Evolutionary conservation across 371 early-diverging fungal genomes (phyloP).

Genomic region (Mucor plumbeus): DNA sequence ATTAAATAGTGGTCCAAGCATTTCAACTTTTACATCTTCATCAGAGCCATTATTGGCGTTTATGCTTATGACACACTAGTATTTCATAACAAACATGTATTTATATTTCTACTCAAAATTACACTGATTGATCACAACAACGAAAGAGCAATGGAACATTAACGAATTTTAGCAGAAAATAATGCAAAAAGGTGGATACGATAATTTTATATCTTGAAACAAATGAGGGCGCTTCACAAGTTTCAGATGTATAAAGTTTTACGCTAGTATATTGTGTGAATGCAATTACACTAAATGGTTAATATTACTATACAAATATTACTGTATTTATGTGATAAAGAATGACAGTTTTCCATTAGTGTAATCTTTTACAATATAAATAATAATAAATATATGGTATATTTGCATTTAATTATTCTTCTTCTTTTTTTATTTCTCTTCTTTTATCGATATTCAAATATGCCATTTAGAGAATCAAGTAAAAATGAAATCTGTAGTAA

Average conservation of each 20-base stretch:
- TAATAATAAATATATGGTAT: neutral
- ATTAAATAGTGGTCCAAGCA: neutral
- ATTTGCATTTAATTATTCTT: neutral
- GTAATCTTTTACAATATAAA: neutral
- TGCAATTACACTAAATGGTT: neutral
- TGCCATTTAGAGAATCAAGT: slow-evolving; percentile 2
- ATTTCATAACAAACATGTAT: neutral
- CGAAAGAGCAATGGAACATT: neutral
- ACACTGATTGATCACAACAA: neutral
- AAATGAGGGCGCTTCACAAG: neutral
- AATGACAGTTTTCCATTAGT: neutral
- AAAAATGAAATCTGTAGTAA: slow-evolving; percentile 4
- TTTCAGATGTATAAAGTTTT: neutral
- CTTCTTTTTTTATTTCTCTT: neutral
- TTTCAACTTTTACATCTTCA: neutral
- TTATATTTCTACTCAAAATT: neutral
- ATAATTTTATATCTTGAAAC: neutral
- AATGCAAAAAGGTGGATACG: neutral
- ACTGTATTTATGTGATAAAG: slow-evolving; percentile 2
- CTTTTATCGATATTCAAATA: neutral
- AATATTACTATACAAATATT: neutral
- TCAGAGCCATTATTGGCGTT: neutral
- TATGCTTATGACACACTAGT: neutral
- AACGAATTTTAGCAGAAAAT: neutral
- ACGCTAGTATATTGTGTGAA: neutral